phyloP scores from a whole-genome alignment of 768 basidiomycete genomes.

The Podaxis rugospora region DNA sequence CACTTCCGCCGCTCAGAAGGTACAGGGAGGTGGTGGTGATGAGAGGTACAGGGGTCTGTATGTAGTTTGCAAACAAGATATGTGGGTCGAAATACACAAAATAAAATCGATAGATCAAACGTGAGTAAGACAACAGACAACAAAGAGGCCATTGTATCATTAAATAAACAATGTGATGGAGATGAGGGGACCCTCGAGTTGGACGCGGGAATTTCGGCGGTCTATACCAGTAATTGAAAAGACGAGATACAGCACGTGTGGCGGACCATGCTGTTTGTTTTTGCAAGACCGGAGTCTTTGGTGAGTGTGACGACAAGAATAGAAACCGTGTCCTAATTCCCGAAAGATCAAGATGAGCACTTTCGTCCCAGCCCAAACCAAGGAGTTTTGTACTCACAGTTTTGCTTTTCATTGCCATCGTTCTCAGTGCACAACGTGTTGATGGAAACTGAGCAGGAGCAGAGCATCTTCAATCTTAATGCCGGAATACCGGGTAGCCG shows the following conservation, averaged over 20 bases:
- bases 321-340: background rate
- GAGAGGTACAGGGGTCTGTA: background rate
- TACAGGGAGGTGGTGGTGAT: background rate
- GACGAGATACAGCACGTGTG: background rate
- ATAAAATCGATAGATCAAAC: background rate
- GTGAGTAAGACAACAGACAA: background rate
- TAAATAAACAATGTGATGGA: background rate
- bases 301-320: background rate
- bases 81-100: background rate
- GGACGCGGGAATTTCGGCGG: background rate
- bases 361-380: background rate
- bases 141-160: slow-evolving; percentile 1
- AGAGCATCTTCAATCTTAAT: slow-evolving; percentile 73
- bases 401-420: background rate
- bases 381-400: background rate
- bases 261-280: background rate
- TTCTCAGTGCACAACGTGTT: slow-evolving; percentile 28
- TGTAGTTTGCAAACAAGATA: slow-evolving; percentile 3
- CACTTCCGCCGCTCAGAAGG: background rate
- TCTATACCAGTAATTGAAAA: background rate
- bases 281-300: background rate
- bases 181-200: background rate
- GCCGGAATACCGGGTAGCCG: slow-evolving; percentile 39
- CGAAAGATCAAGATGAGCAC: background rate
- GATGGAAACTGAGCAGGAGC: slow-evolving; percentile 70